Percentiles rank a stretch among this genome's conserved stretches.
Conservation (phyloP, 495 filamentous ascomycete species). For the Xylaria flabelliformis region DNA sequence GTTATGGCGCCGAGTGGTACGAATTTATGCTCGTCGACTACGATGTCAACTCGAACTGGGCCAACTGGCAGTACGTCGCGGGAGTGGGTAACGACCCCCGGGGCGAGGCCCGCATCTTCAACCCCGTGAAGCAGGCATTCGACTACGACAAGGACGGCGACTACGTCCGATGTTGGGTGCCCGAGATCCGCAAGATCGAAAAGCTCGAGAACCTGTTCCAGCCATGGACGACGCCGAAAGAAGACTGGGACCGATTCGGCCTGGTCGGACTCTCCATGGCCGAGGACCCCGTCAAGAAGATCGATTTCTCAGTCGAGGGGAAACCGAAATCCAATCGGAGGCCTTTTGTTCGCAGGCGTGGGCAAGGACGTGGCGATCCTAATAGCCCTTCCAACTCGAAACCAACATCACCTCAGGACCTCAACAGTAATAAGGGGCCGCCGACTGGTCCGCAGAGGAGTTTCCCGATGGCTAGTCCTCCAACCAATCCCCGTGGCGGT, state of each 20-base stretch:
- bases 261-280: slow-evolving; percentile 58
- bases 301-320: slow-evolving; percentile 58
- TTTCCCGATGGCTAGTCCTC: not conserved
- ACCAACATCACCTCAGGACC: slow-evolving; percentile 9
- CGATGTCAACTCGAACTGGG: slow-evolving; percentile 75
- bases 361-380: slow-evolving; percentile 30
- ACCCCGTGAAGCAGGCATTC: slow-evolving; percentile 72
- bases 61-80: slow-evolving; percentile 77
- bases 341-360: slow-evolving; percentile 41
- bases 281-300: slow-evolving; percentile 62
- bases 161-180: slow-evolving; percentile 72
- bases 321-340: slow-evolving; percentile 45
- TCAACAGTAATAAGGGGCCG: slow-evolving; percentile 3
- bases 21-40: slow-evolving; percentile 73
- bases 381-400: slow-evolving; percentile 10
- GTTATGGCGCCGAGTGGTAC: slow-evolving; percentile 79
- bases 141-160: slow-evolving; percentile 70
- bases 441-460: not conserved
- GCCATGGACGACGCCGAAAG: slow-evolving; percentile 62
- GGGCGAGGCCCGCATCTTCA: slow-evolving; percentile 69
- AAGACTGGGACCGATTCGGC: slow-evolving; percentile 57
- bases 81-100: slow-evolving; percentile 78
- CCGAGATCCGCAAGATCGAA: slow-evolving; percentile 60
- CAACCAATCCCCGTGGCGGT: slow-evolving; percentile 28
- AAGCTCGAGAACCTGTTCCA: slow-evolving; percentile 67